Evolutionary conservation across 805 yeast genomes (phyloP).

Genomic region (Ogataea pini): DNA sequence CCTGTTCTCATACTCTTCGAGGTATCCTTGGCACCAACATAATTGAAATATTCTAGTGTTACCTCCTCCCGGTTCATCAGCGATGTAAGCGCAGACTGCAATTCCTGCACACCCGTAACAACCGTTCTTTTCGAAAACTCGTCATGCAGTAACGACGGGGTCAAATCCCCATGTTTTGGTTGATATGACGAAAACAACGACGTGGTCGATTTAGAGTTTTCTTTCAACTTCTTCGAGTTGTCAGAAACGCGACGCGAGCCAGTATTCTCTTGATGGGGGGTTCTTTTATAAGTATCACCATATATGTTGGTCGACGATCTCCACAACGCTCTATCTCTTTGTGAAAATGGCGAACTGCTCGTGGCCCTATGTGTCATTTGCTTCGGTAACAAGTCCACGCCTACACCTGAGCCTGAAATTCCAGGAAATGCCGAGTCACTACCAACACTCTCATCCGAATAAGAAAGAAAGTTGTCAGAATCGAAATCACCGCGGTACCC

Average conservation of each 20-base stretch:
- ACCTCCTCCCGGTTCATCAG: constrained; percentile 45
- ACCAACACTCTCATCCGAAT: constrained; percentile 23
- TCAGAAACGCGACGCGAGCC: neutral
- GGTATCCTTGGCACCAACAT: constrained; percentile 24
- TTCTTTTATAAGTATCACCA: neutral
- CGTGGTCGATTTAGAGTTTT: constrained; percentile 9
- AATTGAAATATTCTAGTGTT: constrained; percentile 43
- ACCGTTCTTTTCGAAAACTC: neutral
- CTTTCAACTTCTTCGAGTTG: constrained; percentile 20
- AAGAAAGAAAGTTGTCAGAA: constrained; percentile 31
- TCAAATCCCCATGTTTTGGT: neutral
- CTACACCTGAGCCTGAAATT: neutral
- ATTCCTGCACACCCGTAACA: constrained; percentile 31
- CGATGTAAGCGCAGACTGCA: constrained; percentile 43
- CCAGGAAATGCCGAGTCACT: constrained; percentile 13
- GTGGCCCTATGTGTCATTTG: neutral
- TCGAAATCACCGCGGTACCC: constrained; percentile 24
- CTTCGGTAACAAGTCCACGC: neutral
- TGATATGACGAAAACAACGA: constrained; percentile 8
- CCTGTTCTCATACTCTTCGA: constrained; percentile 10
- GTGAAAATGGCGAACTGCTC: neutral
- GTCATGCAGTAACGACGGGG: neutral
- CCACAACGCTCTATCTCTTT: neutral
- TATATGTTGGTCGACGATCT: neutral
- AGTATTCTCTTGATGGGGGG: no score